These are phyloP conservation scores for Colletotrichum paranaense DNA, from an alignment of 2,329 filamentous ascomycete species.

Conservation along the genomic window DNA sequence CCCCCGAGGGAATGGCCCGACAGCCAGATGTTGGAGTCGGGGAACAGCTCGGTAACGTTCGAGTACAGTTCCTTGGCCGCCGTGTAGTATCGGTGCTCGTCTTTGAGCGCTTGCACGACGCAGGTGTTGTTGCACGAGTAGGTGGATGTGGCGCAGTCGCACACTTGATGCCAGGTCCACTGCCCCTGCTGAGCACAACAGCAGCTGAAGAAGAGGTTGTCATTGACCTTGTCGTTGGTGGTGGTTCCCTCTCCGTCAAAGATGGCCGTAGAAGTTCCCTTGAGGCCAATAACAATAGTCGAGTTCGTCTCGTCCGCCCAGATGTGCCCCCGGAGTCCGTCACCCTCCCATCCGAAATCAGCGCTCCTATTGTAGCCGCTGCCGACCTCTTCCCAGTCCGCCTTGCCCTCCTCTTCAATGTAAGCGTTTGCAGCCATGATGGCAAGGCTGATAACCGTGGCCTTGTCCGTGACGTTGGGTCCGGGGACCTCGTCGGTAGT, in stretches of 20 bases:
- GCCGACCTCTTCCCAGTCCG: constrained; percentile 87
- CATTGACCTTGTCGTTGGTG: constrained; percentile 96
- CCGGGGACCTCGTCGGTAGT: constrained; percentile 80
- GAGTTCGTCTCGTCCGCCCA: constrained; percentile 88
- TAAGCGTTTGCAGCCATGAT: constrained; percentile 93
- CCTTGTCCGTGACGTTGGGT: constrained; percentile 87
- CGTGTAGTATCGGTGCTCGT: constrained; percentile 92
- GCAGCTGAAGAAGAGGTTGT: constrained; percentile 98
- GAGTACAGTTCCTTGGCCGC: constrained; percentile 90
- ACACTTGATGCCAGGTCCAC: constrained; percentile 90
- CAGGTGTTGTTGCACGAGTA: constrained; percentile 96
- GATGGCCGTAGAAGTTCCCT: constrained; percentile 89
- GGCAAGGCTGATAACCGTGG: constrained; percentile 85
- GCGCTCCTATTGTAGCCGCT: constrained; percentile 84
- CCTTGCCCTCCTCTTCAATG: constrained; percentile 75
- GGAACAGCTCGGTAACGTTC: constrained; percentile 91
- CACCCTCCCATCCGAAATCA: constrained; percentile 92
- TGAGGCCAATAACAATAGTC: constrained; percentile 91
- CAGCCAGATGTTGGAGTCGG: constrained; percentile 86
- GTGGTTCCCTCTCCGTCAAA: constrained; percentile 98
- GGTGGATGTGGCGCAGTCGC: constrained; percentile 88
- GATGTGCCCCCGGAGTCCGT: constrained; percentile 91
- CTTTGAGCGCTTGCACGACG: constrained; percentile 76
- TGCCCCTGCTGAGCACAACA: constrained; percentile 95
- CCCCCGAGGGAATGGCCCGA: constrained; percentile 94